Conservation (phyloP, 2,329 filamentous ascomycete species). For the Phialophora macrospora region DNA sequence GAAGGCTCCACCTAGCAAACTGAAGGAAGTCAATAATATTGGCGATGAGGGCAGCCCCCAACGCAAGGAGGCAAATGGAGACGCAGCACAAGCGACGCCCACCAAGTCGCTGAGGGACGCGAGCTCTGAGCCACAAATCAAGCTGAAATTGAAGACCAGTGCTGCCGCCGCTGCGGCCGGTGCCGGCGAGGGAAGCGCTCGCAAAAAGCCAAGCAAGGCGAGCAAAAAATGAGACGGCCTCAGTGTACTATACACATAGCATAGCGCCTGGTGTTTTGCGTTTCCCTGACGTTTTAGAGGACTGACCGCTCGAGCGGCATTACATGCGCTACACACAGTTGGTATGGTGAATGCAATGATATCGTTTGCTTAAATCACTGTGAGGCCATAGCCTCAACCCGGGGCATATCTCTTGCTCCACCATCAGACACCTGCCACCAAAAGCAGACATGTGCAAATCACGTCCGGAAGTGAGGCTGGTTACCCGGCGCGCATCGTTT, state of each 20-base stretch:
- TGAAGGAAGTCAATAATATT: slow-evolving; percentile 36
- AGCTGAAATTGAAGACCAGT: slow-evolving; percentile 36
- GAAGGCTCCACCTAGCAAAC: slow-evolving; percentile 36
- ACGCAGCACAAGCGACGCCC: slow-evolving; percentile 37
- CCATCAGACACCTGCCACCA: background rate
- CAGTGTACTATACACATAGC: slow-evolving; percentile 2
- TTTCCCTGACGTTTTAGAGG: background rate
- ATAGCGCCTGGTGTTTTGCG: slow-evolving; percentile 1
- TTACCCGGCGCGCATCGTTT: background rate
- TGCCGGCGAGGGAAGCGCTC: slow-evolving; percentile 20
- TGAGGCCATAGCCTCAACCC: background rate
- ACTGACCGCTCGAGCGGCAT: background rate
- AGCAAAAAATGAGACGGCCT: slow-evolving; percentile 26
- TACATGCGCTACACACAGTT: background rate
- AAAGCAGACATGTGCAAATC: background rate
- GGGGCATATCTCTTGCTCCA: background rate
- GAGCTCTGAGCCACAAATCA: slow-evolving; percentile 35
- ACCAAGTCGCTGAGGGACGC: slow-evolving; percentile 33
- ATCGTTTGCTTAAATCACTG: background rate
- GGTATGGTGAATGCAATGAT: background rate
- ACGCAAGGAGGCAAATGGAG: slow-evolving; percentile 34
- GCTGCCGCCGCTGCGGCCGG: slow-evolving; percentile 7
- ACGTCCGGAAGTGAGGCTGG: background rate
- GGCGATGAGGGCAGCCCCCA: slow-evolving; percentile 25
- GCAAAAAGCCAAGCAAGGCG: slow-evolving; percentile 31